Evolutionary conservation across 2,329 filamentous ascomycete genomes (phyloP), one percentile per base, ranked within the genome.

Genomic region (Colletotrichum tanaceti): DNA sequence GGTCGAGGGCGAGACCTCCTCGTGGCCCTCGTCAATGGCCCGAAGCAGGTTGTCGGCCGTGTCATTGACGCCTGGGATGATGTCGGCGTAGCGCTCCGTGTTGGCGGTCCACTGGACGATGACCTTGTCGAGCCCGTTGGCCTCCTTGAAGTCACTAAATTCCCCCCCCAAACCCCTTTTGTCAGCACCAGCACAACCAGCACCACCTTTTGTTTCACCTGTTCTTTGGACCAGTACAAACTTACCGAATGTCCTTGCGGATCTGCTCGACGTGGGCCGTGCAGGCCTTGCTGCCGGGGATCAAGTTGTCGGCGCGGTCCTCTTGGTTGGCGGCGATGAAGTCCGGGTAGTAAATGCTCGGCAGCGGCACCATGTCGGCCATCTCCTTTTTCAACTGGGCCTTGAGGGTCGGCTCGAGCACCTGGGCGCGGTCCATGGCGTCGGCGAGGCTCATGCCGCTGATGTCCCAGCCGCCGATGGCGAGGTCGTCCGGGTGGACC

Each of bases 311-410:
- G 73, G 95, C 96, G 76, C 96, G 92, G 77, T 94, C 94, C 81
- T 96, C 94, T 84, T 99, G 96, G 85, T 99, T 99, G 79, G 96
- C 93, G 73, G 96, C 96, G 77, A 99, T 99, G 86, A 99, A 99
- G 82, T 98, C 96, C 1, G 96, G 96, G 81, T 99, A 99, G 88
- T 99, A 99, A 83, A 98, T 92, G 81, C 92, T 95, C 28, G 94
- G 95, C 72, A 98, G 88, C 38, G 96, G 96, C 74, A 91, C 90
- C 90, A 98, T 92, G 74, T 86, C 85, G 70, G 90, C 84, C 94
- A 98, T 95, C 84, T 98, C 93, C 87, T 98, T 97, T 82, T 90
- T 91, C 75, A 99, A 92, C 76, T 92, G 87, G 65, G 86, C 84
- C 88, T 99, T 99, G 76, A 99, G 87, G 38, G 93, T 91, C n/a